phyloP scores from a whole-genome alignment of 1,139 yeast species.

The Geotrichum armillariae region DNA sequence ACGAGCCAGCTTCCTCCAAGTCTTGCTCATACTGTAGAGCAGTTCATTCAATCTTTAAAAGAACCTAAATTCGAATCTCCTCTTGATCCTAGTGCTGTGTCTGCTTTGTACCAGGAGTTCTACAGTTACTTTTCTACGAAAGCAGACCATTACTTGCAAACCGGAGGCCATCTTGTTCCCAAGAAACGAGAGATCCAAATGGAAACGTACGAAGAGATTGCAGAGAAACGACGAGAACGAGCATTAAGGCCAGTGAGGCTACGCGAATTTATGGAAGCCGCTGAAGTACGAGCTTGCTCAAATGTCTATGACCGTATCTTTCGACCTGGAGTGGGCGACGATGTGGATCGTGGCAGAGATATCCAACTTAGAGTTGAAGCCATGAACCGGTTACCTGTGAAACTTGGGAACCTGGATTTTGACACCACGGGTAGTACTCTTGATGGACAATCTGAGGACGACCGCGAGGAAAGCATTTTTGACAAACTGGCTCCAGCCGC shows the following conservation, averaged over 20 bases:
- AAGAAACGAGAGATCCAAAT: constrained; percentile 34
- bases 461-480: constrained; percentile 8
- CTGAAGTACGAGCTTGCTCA: constrained; percentile 46
- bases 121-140: constrained; percentile 42
- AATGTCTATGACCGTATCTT: constrained; percentile 38
- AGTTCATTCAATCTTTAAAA: constrained; percentile 50
- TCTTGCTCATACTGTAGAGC: constrained; percentile 38
- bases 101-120: constrained; percentile 55
- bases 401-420: constrained; percentile 34
- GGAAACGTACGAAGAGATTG: constrained; percentile 39
- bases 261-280: constrained; percentile 39
- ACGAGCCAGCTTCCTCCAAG: constrained; percentile 36
- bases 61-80: constrained; percentile 59
- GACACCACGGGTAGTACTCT: constrained; percentile 20
- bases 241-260: constrained; percentile 30
- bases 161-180: constrained; percentile 19
- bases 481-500: constrained; percentile 28
- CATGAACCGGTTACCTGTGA: constrained; percentile 31
- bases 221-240: constrained; percentile 33
- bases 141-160: constrained; percentile 32
- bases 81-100: constrained; percentile 51
- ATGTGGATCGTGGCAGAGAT: constrained; percentile 30
- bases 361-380: constrained; percentile 34
- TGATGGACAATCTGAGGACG: constrained; percentile 14
- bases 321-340: constrained; percentile 29